Evolutionary conservation across 2,329 filamentous ascomycete species (phyloP), one percentile per base, ranked within the genome.

Genomic region (Fusarium pseudograminearum): DNA sequence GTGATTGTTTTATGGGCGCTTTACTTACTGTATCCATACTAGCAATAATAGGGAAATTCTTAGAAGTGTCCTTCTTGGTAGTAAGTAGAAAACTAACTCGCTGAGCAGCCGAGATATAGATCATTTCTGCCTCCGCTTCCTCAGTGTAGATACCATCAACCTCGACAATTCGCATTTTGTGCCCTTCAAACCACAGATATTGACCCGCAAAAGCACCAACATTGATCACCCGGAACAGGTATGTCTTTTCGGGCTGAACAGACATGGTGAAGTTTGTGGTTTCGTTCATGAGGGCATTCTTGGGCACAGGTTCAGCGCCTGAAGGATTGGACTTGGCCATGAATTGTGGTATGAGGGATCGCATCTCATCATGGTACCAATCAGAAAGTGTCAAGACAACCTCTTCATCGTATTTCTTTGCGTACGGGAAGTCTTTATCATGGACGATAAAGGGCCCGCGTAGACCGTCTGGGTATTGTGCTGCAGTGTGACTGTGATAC

Each of bases 121-220:
- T 83, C 82, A 86, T 86, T 26, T 86, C 82, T 1, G 90, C 87
- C 63, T 87, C 85, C 1, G 84, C 80, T 1, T 84, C 83, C 62
- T 92, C 84, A 1, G 86, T 89, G 70, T 91, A 93, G 14, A 93
- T 83, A 9, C 91, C 91, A 74, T 93, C 91, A 2, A 93, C 87
- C 77, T 93, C 91, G 34, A 93, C 85, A 57, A 93, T 89, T 30
- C 83, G 86, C 80, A 93, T 88, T 33, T 86, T 90, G 71, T 90
- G 88, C 20, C 84, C 87, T 75, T 91, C 89, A 56, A 91, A 87
- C 88, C 88, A 91, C 47, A 91, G 75, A 68, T 90, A 90, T 72
- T 90, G 87, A 5, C 84, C 86, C 2, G 88, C 87, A 79, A 93
- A 94, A 18, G 91, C 91, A 16, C 89, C 91, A 22, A 93, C 87